These are phyloP conservation scores for Dacryopinax primogenitus DNA, from an alignment of 768 basidiomycete species.

Conservation along the genomic window DNA sequence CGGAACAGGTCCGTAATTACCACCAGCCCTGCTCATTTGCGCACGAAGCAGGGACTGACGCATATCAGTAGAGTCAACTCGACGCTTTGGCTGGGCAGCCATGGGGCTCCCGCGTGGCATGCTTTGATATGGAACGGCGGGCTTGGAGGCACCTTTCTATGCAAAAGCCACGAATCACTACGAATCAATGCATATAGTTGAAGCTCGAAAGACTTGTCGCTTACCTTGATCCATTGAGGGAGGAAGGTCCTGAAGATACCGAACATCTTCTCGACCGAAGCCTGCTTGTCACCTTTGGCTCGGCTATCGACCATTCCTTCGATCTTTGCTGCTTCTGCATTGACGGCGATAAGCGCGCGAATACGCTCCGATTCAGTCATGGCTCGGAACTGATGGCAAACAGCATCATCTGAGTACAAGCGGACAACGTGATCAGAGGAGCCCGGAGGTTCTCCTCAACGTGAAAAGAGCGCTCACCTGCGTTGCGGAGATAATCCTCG, in stretches of 20 bases:
- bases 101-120: neutral
- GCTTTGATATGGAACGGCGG: constrained; percentile 2
- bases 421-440: constrained; percentile 10
- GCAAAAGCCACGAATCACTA: constrained; percentile 7
- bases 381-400: constrained; percentile 9
- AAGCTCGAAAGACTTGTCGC: neutral
- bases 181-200: constrained; percentile 7
- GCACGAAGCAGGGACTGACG: constrained; percentile 10
- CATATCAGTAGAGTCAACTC: neutral
- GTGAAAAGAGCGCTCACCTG: constrained; percentile 9
- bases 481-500: constrained; percentile 9
- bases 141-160: constrained; percentile 6
- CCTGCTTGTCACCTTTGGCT: constrained; percentile 4
- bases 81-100: neutral
- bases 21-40: constrained; percentile 9
- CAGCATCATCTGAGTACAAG: constrained; percentile 10
- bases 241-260: constrained; percentile 6
- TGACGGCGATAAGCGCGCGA: constrained; percentile 7
- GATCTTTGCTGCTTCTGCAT: neutral
- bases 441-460: constrained; percentile 10
- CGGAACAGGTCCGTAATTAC: constrained; percentile 9
- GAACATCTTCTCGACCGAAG: constrained; percentile 6
- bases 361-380: neutral
- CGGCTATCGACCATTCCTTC: constrained; percentile 9
- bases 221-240: constrained; percentile 7